A percentile compares a stretch with the other conserved stretches of the same genome.
Evolutionary conservation across 768 basidiomycete species (phyloP).

Genomic region (Russula earlei): DNA sequence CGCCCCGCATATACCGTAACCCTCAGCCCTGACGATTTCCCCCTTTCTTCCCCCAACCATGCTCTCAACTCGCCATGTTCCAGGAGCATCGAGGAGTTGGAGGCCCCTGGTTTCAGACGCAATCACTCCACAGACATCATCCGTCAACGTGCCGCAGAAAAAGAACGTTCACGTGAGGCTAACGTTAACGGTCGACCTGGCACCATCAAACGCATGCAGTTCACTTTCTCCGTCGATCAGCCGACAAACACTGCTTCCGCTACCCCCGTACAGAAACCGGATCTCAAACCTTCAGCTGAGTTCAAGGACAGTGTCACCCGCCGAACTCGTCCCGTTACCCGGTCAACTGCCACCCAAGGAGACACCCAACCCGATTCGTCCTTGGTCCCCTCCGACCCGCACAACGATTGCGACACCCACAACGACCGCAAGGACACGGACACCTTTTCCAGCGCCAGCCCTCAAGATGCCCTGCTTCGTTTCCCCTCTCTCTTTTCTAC

Average conservation of each 20-base stretch:
- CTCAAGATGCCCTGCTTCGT: slow-evolving; percentile 37
- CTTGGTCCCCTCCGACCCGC: background rate
- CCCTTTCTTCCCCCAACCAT: background rate
- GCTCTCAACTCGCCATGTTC: background rate
- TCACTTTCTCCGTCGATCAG: slow-evolving; percentile 79
- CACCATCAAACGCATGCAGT: slow-evolving; percentile 82
- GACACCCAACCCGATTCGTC: slow-evolving; percentile 12
- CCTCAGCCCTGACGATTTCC: slow-evolving; percentile 10
- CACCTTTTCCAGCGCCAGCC: slow-evolving; percentile 16
- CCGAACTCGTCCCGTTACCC: slow-evolving; percentile 33
- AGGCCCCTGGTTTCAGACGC: slow-evolving; percentile 73
- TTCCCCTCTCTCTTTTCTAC: slow-evolving; percentile 67
- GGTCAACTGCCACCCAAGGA: slow-evolving; percentile 31
- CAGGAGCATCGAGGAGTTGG: slow-evolving; percentile 78
- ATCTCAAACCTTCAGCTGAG: slow-evolving; percentile 55
- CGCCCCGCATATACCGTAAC: background rate
- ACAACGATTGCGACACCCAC: slow-evolving; percentile 31
- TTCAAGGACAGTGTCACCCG: slow-evolving; percentile 42
- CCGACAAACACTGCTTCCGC: slow-evolving; percentile 40
- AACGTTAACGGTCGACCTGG: slow-evolving; percentile 54
- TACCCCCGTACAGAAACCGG: slow-evolving; percentile 50
- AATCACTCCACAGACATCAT: slow-evolving; percentile 75
- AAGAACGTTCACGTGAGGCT: slow-evolving; percentile 67
- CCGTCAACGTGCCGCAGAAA: slow-evolving; percentile 69
- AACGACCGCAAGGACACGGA: slow-evolving; percentile 26